Evolutionary conservation across 1,284 basidiomycete genomes (phyloP).

Genomic region (Marasmius tenuissimus): DNA sequence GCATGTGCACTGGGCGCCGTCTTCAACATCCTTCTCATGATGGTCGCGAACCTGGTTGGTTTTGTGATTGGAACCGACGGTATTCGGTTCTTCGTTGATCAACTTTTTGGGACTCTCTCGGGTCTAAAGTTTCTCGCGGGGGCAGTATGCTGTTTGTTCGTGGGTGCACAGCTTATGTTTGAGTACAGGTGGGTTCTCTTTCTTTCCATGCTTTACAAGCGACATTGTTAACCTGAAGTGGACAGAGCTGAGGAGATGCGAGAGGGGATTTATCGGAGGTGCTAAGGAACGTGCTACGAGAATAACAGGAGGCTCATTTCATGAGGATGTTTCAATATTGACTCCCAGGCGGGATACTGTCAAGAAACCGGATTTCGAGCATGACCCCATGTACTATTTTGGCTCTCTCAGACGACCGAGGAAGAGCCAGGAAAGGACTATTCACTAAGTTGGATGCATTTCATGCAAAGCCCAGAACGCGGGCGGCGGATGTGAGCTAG

Average conservation of each 20-base stretch:
- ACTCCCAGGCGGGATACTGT: neutral
- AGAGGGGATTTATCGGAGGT: conserved; percentile 61
- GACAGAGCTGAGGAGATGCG: conserved; percentile 53
- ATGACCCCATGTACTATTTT: too few relatives aligned
- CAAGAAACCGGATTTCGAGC: neutral
- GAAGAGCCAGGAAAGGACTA: too few relatives aligned
- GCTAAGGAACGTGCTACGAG: conserved; percentile 31
- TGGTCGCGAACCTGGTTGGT: conserved; percentile 92
- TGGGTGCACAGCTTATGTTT: conserved; percentile 92
- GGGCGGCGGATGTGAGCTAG: too few relatives aligned
- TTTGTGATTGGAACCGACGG: conserved; percentile 93
- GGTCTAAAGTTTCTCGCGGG: conserved; percentile 70
- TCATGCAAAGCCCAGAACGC: too few relatives aligned
- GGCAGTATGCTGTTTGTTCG: conserved; percentile 71
- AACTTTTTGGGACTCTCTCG: conserved; percentile 65
- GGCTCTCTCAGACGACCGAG: too few relatives aligned
- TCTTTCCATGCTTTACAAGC: neutral
- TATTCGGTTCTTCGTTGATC: conserved; percentile 64
- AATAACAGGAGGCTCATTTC: neutral
- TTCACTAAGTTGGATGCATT: too few relatives aligned
- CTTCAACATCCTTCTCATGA: conserved; percentile 88
- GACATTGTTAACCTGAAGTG: neutral
- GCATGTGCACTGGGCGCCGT: conserved; percentile 84
- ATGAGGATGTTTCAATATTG: neutral
- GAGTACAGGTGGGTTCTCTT: conserved; percentile 67